Base-by-base conservation (phyloP, 2,329 filamentous ascomycete species). In the Annulohypoxylon truncatum region DNA sequence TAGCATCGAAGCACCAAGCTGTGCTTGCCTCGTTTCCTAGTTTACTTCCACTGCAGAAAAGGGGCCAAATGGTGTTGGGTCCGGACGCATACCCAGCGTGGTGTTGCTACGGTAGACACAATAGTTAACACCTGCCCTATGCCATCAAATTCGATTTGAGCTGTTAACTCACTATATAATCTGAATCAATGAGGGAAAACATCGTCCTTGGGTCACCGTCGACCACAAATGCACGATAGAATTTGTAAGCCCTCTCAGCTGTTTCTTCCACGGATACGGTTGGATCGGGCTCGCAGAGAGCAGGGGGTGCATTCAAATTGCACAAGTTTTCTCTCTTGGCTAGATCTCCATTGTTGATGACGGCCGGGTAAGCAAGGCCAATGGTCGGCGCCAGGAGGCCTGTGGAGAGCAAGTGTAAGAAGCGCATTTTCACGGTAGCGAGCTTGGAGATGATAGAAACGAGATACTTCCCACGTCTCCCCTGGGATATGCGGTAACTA, bases 191-290 rank as follows among this genome's bases (percentile, higher is more conserved):
- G 35, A 79, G 71, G 2, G 79, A 80, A 61, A 81, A 81, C 79
- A 81, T 81, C 29, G 71, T 79, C 57, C 73, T 71, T 0, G 79
- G 78, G 50, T 80, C 77, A 2, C 79, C 79, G 48, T 81, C 79
- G 2, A 79, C 77, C 3, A 81, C 77, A 53, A 81, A 81, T 1
- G 79, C 77, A 22, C 78, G 77, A 57, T 81, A 81, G 73, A 81
- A 81, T 48, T 79, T 68, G 71, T 81, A 81, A 2, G 79, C 79
- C 33, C 78, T 67, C 57, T 73, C 64, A 1, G 79, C 79, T 12
- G 78, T 80, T 72, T 80, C 76, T 61, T 78, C 78, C 9, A 78
- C 74, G 2, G 77, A 77, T 13, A 79, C 66, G 2, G 74, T 71
- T 1, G 74, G 20, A 47, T 79, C 71, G 3, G 79, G 79, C 42